phyloP scores from a whole-genome alignment of 139 green algal genomes.

The Haematococcus sp. region DNA sequence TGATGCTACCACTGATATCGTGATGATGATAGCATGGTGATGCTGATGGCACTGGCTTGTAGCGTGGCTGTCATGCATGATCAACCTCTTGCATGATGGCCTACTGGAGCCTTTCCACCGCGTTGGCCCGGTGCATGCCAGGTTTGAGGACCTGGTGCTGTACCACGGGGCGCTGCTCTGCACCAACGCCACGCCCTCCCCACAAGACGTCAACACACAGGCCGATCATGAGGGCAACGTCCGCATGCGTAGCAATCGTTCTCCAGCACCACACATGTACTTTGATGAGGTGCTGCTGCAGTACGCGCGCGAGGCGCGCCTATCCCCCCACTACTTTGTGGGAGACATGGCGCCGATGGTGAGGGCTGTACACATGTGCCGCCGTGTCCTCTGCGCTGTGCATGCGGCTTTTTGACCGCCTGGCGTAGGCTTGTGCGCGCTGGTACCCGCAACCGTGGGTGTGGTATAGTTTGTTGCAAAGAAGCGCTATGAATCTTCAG shows the following conservation, averaged over 20 bases:
- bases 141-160: conserved; percentile 2
- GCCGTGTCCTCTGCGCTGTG: neutral
- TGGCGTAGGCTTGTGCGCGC: neutral
- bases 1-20: no score
- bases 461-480: no score
- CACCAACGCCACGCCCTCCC: neutral
- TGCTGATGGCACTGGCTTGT: no score
- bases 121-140: neutral
- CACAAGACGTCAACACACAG: neutral
- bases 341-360: conserved; percentile 17
- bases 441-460: no score
- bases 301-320: neutral
- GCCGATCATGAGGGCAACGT: neutral
- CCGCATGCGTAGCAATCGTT: neutral
- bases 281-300: neutral
- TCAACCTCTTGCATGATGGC: no score
- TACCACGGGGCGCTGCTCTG: neutral
- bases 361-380: neutral
- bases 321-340: conserved; percentile 2
- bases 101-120: no score
- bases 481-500: no score
- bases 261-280: neutral
- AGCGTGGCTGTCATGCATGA: no score
- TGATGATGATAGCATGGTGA: no score
- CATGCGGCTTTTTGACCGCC: neutral